Conservation (phyloP, 768 basidiomycete genomes). For the Rubroboletus pulcherrimus region DNA sequence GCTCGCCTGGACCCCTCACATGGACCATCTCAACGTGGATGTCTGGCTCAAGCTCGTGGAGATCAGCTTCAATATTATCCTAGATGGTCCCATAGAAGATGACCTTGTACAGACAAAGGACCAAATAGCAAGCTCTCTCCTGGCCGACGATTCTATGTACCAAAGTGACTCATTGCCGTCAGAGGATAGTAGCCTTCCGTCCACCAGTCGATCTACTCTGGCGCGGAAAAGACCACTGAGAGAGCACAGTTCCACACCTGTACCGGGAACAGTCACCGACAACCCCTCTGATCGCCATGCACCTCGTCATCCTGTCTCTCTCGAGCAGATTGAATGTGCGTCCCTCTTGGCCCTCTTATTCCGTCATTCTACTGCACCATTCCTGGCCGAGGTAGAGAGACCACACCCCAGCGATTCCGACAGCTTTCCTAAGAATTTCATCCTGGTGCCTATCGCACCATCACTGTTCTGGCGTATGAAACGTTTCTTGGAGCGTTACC, state of each 20-base stretch:
- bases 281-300: constrained; percentile 23
- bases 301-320: constrained; percentile 35
- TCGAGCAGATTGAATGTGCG: constrained; percentile 70
- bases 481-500: constrained; percentile 63
- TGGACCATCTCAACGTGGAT: constrained; percentile 65
- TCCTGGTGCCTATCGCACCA: constrained; percentile 27
- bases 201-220: constrained; percentile 17
- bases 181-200: constrained; percentile 32
- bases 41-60: constrained; percentile 68
- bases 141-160: constrained; percentile 29
- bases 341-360: constrained; percentile 60
- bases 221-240: constrained; percentile 25
- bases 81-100: constrained; percentile 52
- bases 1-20: constrained; percentile 65
- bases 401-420: constrained; percentile 20
- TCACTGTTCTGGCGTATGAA: constrained; percentile 56
- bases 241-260: constrained; percentile 23
- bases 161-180: constrained; percentile 31
- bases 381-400: constrained; percentile 40
- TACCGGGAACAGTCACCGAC: constrained; percentile 11
- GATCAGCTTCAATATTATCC: constrained; percentile 72
- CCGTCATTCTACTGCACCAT: constrained; percentile 54
- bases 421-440: constrained; percentile 31
- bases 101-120: constrained; percentile 25
- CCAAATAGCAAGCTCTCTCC: constrained; percentile 16